Conservation (phyloP, 2,329 filamentous ascomycete genomes). For the Orbilia oligospora region DNA sequence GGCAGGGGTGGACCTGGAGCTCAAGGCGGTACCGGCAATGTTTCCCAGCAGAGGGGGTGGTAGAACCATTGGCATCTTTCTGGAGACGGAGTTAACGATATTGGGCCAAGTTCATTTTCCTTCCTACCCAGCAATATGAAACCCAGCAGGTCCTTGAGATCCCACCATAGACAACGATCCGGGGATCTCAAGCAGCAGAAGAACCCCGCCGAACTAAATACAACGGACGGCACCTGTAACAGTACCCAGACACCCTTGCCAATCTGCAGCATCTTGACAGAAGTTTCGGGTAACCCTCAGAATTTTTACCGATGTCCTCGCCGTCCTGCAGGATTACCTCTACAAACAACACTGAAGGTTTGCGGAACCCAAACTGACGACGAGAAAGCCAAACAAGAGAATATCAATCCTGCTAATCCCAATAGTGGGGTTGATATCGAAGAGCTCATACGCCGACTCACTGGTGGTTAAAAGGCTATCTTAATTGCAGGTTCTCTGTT, state of each 20-base stretch:
- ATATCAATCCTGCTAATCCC: conserved; percentile 39
- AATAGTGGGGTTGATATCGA: conserved; percentile 48
- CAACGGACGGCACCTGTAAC: conserved; percentile 1
- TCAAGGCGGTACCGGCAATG: conserved; percentile 53
- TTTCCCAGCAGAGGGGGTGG: conserved; percentile 60
- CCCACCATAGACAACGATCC: conserved; percentile 12
- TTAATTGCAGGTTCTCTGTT: not conserved
- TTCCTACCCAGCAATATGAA: conserved; percentile 34
- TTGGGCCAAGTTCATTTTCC: conserved; percentile 29
- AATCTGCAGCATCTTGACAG: conserved; percentile 25
- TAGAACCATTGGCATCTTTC: conserved; percentile 56
- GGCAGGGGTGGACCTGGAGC: conserved; percentile 54
- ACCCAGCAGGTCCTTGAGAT: conserved; percentile 15
- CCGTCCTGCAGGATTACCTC: conserved; percentile 35
- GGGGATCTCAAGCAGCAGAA: conserved; percentile 13
- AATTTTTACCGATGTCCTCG: conserved; percentile 1
- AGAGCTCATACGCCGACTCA: conserved; percentile 57
- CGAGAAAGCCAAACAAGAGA: conserved; percentile 37
- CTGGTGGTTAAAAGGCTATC: conserved; percentile 19
- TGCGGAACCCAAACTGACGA: conserved; percentile 23
- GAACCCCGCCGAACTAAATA: not conserved
- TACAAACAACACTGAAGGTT: conserved; percentile 53
- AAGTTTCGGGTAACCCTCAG: conserved; percentile 33
- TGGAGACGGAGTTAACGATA: conserved; percentile 45
- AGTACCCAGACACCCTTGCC: conserved; percentile 14